Percentiles rank a stretch among this genome's conserved stretches.
These are phyloP conservation scores for Suillus ampliporus DNA, from an alignment of 768 basidiomycete species.

Conservation along the genomic window DNA sequence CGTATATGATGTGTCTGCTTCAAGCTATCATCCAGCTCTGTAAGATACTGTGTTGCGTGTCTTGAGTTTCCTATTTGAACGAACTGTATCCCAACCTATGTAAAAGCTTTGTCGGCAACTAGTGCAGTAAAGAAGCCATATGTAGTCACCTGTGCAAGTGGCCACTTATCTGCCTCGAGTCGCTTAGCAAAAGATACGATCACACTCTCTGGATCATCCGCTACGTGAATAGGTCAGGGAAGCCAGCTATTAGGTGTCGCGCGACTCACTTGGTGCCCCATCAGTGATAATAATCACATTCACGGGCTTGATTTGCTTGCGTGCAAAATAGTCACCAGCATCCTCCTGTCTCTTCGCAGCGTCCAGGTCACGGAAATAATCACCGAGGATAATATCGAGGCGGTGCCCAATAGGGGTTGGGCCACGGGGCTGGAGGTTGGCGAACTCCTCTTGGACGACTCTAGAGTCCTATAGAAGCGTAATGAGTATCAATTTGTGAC, in stretches of 20 bases:
- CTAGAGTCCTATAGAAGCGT: constrained; percentile 38
- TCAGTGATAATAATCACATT: constrained; percentile 70
- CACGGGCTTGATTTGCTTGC: constrained; percentile 53
- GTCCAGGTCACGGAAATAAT: constrained; percentile 44
- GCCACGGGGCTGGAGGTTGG: constrained; percentile 48
- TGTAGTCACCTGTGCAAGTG: constrained; percentile 54
- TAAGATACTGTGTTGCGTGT: constrained; percentile 49
- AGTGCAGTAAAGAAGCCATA: background rate
- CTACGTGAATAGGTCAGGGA: constrained; percentile 30
- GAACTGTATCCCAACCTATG: constrained; percentile 70
- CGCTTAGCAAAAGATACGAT: constrained; percentile 53
- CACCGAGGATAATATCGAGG: constrained; percentile 45
- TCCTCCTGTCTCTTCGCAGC: constrained; percentile 31
- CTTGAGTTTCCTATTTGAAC: constrained; percentile 66
- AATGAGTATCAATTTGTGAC: background rate
- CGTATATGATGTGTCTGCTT: constrained; percentile 46
- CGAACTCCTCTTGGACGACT: constrained; percentile 49
- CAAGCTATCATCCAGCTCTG: constrained; percentile 64
- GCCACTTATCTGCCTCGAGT: constrained; percentile 57
- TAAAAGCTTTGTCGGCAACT: constrained; percentile 12
- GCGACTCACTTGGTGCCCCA: constrained; percentile 58
- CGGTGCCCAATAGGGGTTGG: constrained; percentile 51
- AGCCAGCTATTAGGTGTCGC: background rate
- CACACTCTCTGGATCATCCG: constrained; percentile 55
- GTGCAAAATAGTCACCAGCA: constrained; percentile 25